Conservation (phyloP, 2,329 filamentous ascomycete genomes). For the Zalaria sp. region DNA sequence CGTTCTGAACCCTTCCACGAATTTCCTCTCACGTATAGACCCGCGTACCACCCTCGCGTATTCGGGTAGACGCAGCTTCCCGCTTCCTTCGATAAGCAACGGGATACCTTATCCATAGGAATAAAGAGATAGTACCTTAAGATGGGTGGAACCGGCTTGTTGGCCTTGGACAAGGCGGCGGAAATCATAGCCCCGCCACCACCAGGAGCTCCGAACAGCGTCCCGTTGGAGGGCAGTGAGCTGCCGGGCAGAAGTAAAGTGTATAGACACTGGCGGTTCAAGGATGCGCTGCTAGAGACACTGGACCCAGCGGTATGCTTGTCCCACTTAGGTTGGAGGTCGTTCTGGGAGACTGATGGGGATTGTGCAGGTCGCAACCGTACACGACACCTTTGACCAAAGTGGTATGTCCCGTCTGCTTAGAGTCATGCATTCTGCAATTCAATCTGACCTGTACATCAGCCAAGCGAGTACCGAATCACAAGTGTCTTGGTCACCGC, state of each 20-base stretch:
- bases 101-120: too few relatives aligned
- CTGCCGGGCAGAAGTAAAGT: constrained; percentile 56
- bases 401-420: constrained; percentile 27
- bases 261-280: constrained; percentile 73
- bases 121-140: too few relatives aligned
- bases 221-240: constrained; percentile 63
- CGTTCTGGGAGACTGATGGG: constrained; percentile 3
- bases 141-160: too few relatives aligned
- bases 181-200: constrained; percentile 51
- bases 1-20: too few relatives aligned
- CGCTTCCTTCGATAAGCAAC: too few relatives aligned
- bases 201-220: constrained; percentile 61
- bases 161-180: constrained; percentile 15
- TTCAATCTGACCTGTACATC: constrained; percentile 1
- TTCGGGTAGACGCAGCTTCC: too few relatives aligned
- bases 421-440: neutral
- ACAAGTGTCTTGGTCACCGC: constrained; percentile 65
- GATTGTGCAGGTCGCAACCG: constrained; percentile 41
- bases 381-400: constrained; percentile 69
- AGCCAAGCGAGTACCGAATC: constrained; percentile 48
- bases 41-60: too few relatives aligned
- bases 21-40: too few relatives aligned
- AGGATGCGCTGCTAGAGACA: constrained; percentile 57
- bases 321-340: neutral
- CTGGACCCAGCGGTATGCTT: constrained; percentile 44